Evolutionary conservation across 1,139 yeast species (phyloP).

Genomic region (Pichia sp.): DNA sequence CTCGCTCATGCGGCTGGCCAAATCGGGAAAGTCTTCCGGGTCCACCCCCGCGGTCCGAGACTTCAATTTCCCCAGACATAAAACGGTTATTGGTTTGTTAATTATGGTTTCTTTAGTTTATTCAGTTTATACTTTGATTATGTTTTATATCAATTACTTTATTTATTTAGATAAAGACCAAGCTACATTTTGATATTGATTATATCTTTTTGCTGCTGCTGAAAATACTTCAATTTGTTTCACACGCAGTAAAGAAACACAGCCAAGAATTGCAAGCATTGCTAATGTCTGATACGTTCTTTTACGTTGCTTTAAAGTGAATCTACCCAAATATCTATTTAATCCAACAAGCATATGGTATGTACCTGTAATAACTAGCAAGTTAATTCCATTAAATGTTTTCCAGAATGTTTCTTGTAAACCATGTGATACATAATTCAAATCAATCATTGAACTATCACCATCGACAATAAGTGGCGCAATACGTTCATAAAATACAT

Average conservation of each 20-base stretch:
- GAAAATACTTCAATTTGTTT: slow-evolving; percentile 1
- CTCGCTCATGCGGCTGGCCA: no score
- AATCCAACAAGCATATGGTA: slow-evolving; percentile 40
- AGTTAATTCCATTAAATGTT: slow-evolving; percentile 10
- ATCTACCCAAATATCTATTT: slow-evolving; percentile 28
- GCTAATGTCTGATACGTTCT: slow-evolving; percentile 21
- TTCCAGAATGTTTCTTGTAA: slow-evolving; percentile 7
- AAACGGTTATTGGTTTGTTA: no score
- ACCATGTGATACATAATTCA: slow-evolving; percentile 48
- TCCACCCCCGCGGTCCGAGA: no score
- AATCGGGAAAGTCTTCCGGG: no score
- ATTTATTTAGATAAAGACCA: no score
- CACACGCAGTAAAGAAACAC: slow-evolving; percentile 6
- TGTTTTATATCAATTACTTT: no score
- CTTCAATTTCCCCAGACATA: no score
- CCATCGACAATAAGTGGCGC: slow-evolving; percentile 54
- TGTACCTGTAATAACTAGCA: slow-evolving; percentile 26
- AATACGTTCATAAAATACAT: slow-evolving; percentile 42
- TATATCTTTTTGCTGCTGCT: slow-evolving; percentile 5
- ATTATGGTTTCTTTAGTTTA: no score
- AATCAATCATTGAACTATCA: slow-evolving; percentile 52
- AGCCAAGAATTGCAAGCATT: slow-evolving; percentile 15
- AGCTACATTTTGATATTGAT: background rate
- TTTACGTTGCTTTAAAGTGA: slow-evolving; percentile 19
- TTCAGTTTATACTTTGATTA: no score